Conservation (phyloP, 345 rosid species). For the Eucalyptus cloeziana region DNA sequence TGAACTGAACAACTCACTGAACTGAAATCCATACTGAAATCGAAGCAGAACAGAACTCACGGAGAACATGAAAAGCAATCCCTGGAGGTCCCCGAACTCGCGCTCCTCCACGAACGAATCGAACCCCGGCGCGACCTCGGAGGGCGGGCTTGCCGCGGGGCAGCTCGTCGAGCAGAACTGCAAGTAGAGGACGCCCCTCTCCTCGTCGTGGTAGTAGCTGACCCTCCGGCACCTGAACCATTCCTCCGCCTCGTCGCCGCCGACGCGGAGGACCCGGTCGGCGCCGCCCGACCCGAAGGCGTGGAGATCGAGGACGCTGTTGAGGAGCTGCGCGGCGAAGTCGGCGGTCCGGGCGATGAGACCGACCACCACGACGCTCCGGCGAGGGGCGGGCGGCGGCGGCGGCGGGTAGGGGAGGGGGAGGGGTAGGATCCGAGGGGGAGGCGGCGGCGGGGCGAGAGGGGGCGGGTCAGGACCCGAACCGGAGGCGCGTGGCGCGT, state of each 20-base stretch:
- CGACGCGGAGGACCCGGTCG: constrained; percentile 17
- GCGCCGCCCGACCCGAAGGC: constrained; percentile 55
- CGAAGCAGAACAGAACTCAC: constrained; percentile 28
- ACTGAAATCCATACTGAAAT: background rate
- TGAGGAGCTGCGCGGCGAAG: constrained; percentile 49
- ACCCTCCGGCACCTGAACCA: constrained; percentile 63
- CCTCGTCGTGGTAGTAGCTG: constrained; percentile 54
- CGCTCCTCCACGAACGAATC: constrained; percentile 41
- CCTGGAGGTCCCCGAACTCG: constrained; percentile 76
- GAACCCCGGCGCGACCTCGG: constrained; percentile 17
- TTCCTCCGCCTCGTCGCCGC: constrained; percentile 28
- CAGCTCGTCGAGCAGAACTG: constrained; percentile 51
- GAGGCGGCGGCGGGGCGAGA: constrained; percentile 6
- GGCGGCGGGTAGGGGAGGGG: constrained; percentile 12
- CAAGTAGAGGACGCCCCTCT: constrained; percentile 52
- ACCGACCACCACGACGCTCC: constrained; percentile 67
- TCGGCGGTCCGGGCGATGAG: constrained; percentile 46
- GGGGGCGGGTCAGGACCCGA: constrained; percentile 75
- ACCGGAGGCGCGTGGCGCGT: constrained; percentile 32
- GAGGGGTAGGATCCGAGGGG: background rate
- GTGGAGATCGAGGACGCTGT: constrained; percentile 48
- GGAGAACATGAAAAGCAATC: constrained; percentile 81
- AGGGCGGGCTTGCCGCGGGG: constrained; percentile 17
- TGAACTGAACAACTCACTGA: background rate
- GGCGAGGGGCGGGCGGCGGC: constrained; percentile 9